Evolutionary conservation across 1,284 basidiomycete genomes (phyloP).

Genomic region (Schizophyllum commune): DNA sequence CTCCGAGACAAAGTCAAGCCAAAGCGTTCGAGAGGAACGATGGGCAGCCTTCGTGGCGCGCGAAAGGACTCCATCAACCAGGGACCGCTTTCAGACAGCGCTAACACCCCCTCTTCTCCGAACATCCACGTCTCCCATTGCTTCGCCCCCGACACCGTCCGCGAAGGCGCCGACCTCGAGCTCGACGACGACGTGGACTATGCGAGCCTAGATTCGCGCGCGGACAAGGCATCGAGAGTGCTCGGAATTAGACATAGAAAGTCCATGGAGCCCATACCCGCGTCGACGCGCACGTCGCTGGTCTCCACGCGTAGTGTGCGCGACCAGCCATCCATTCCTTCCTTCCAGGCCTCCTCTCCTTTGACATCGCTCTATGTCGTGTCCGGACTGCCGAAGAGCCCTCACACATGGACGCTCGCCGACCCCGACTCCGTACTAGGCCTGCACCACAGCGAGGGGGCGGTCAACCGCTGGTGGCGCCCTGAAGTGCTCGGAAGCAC

Average conservation of each 20-base stretch:
- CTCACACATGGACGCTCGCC: slow-evolving; percentile 90
- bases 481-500: slow-evolving; percentile 90
- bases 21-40: background rate
- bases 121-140: slow-evolving; percentile 14
- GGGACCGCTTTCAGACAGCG: slow-evolving; percentile 1
- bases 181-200: slow-evolving; percentile 59
- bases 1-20: slow-evolving; percentile 2
- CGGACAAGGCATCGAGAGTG: slow-evolving; percentile 63
- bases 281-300: slow-evolving; percentile 63
- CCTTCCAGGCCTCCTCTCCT: slow-evolving; percentile 58
- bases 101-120: slow-evolving; percentile 18
- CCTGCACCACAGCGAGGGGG: slow-evolving; percentile 79
- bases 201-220: slow-evolving; percentile 15
- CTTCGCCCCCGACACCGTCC: too few relatives aligned
- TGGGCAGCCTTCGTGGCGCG: background rate
- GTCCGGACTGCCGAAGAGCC: slow-evolving; percentile 75
- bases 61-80: background rate
- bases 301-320: slow-evolving; percentile 69
- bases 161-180: slow-evolving; percentile 16
- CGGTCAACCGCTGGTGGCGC: slow-evolving; percentile 89
- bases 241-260: slow-evolving; percentile 42
- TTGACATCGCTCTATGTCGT: slow-evolving; percentile 80
- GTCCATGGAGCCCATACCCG: slow-evolving; percentile 72
- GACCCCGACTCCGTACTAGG: slow-evolving; percentile 84
- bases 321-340: slow-evolving; percentile 38